Evolutionary conservation across 176 grass and related monocot species (phyloP).

Genomic region (Lolium rigidum): DNA sequence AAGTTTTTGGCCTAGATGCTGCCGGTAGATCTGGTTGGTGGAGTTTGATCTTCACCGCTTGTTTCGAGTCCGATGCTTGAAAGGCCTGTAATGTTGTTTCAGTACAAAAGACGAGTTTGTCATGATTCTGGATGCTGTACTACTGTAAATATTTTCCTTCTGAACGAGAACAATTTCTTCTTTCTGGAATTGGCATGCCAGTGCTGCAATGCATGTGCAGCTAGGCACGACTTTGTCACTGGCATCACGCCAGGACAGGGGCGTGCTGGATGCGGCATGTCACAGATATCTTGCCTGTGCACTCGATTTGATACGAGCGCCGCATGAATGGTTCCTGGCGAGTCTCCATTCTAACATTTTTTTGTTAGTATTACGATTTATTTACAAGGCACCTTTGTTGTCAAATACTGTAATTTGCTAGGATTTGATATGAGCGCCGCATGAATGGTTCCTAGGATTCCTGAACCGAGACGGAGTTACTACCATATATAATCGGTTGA

Average conservation of each 20-base stretch:
- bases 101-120: neutral
- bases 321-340: neutral
- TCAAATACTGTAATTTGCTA: neutral
- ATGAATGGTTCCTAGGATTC: too few species aligned
- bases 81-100: neutral
- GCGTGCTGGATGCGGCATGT: neutral
- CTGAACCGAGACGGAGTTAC: too few species aligned
- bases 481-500: too few species aligned
- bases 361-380: neutral
- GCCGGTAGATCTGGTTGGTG: neutral
- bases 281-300: neutral
- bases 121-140: neutral
- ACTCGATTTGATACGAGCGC: neutral
- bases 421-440: neutral
- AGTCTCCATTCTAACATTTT: neutral
- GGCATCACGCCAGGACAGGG: neutral
- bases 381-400: neutral
- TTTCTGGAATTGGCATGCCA: neutral
- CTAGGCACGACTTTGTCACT: slow-evolving; percentile 7
- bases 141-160: neutral
- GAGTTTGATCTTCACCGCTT: neutral
- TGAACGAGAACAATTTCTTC: neutral
- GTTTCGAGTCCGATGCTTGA: neutral
- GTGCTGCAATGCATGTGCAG: neutral
- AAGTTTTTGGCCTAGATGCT: neutral